A percentile compares a stretch with the other conserved stretches of the same genome.
Evolutionary conservation across 768 basidiomycete species (phyloP).

Genomic region (Boletus pseudo-olivaceus): DNA sequence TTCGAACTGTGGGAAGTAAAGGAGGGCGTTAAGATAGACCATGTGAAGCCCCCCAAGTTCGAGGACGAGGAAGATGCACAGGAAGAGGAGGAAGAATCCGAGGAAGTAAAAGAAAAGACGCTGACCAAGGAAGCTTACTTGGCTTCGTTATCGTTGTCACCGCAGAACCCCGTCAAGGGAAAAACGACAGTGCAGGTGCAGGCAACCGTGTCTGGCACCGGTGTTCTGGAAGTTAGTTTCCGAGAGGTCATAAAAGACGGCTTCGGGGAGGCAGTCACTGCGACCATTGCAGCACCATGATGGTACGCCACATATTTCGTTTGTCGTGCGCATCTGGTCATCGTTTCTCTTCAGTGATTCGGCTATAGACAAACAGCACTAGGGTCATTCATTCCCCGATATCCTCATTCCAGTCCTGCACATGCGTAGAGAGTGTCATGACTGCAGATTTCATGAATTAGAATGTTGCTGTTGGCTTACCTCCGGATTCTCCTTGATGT

Average conservation of each 20-base stretch:
- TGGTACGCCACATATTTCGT: background rate
- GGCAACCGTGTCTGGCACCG: slow-evolving; percentile 33
- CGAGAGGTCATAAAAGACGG: slow-evolving; percentile 36
- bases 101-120: slow-evolving; percentile 62
- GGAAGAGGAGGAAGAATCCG: slow-evolving; percentile 52
- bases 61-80: slow-evolving; percentile 46
- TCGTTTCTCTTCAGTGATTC: background rate
- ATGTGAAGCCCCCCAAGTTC: slow-evolving; percentile 43
- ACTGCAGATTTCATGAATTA: slow-evolving; percentile 6
- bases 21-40: slow-evolving; percentile 64
- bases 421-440: slow-evolving; percentile 14
- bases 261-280: slow-evolving; percentile 32
- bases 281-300: slow-evolving; percentile 25
- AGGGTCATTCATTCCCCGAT: slow-evolving; percentile 42
- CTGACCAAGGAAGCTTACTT: slow-evolving; percentile 53
- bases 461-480: slow-evolving; percentile 26
- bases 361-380: slow-evolving; percentile 5
- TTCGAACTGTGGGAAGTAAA: slow-evolving; percentile 78
- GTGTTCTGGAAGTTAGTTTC: slow-evolving; percentile 36
- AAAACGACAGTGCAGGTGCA: slow-evolving; percentile 51
- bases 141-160: slow-evolving; percentile 32
- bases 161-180: slow-evolving; percentile 40
- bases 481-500: slow-evolving; percentile 55
- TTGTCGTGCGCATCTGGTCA: background rate
- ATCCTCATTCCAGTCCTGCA: slow-evolving; percentile 58